Evolutionary conservation across 768 basidiomycete genomes (phyloP), one percentile per base, ranked within the genome.

Genomic region (Tricholoma flavovirens): DNA sequence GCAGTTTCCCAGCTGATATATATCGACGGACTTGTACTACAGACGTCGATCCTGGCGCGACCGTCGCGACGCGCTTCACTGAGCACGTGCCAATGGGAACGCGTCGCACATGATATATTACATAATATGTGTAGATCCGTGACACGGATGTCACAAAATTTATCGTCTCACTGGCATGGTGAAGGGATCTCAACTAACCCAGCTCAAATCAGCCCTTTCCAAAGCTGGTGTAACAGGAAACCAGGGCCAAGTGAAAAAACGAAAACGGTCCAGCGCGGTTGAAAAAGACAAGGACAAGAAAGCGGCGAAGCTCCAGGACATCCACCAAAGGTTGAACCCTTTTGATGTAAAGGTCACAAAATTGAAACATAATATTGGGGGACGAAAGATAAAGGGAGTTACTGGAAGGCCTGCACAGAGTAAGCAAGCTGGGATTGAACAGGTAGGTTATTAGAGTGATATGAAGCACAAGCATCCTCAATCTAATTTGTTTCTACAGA

Each of bases 291-390:
- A 88, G 68, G 88, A 87, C 60, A 92, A 90, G 71, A 84, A 81
- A 59, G 82, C 88, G 0, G 83, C 86, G 5, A 90, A 83, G 64
- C 81, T 98, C 40, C 82, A 83, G 52, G 88, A 88, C 66, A 95
- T 98, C 58, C 85, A 92, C 60, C 81, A 84, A 63, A 83, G 82
- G 62, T 77, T 98, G 65, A 98, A 97, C 74, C 90, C 93, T 17
- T 99, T 99, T 70, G 96, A 99, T 69, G 80, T 86, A 64, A 90
- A 93, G 62, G 89, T 94, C 66, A 95, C 90, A 7, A 92, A 89
- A 69, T 79, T 92, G 40, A 95, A 93, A 74, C 91, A 95, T 68
- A 89, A 94, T 71, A 91, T 97, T 17, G 93, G 91, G 4, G 94
- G 95, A 2, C 73, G 93, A 45, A 90, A 84, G 63, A 71, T 95